Base-by-base conservation (phyloP, 331 rosid species). In the Spiraea crenata region DNA sequence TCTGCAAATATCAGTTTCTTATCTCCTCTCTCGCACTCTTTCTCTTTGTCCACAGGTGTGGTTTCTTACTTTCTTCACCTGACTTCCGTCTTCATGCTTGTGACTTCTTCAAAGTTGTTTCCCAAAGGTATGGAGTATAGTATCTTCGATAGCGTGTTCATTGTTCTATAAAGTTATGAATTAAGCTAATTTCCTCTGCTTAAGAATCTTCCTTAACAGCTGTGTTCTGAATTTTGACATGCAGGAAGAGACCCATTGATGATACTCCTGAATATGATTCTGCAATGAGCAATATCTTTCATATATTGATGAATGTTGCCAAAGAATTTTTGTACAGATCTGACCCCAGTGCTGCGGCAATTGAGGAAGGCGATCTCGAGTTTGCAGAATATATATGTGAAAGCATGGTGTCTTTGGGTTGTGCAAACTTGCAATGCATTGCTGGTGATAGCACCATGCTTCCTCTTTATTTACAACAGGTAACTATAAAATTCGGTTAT, bases 41-140 rank as follows among this genome's bases (percentile, higher is more conserved):
- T 41, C 38, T 62, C 67, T 58, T 11, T 58, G 19, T 67, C 56
- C 14, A 76, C 92, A 95, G 99, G 82, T 95, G 96, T 70, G 96
- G 93, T 74, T 85, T 87, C 84, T 89, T 91, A 57, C 89, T 95
- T 68, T 79, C 96, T 86, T 82, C 97, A 62, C 93, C 95, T 37
- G 97, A 95, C 75, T 91, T 95, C 56, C 93, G 96, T 52, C 90
- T 95, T 75, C 97, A 95, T 78, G 97, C 99, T 70, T 87, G 95
- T 69, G 99, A 95, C 62, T 95, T 95, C 85, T 95, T 95, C 82
- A 95, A 88, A 81, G 87, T 91, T 68, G 90, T 91, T 74, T 85
- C 92, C 17, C 80, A 96, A 57, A 91, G 98, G 99, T 95, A 85
- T 49, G 83, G 12, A 31, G 54, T 65, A 48, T 71, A 40, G 59